Conservation (phyloP, 2,329 filamentous ascomycete species). For the Phyllosticta citrichinensis region DNA sequence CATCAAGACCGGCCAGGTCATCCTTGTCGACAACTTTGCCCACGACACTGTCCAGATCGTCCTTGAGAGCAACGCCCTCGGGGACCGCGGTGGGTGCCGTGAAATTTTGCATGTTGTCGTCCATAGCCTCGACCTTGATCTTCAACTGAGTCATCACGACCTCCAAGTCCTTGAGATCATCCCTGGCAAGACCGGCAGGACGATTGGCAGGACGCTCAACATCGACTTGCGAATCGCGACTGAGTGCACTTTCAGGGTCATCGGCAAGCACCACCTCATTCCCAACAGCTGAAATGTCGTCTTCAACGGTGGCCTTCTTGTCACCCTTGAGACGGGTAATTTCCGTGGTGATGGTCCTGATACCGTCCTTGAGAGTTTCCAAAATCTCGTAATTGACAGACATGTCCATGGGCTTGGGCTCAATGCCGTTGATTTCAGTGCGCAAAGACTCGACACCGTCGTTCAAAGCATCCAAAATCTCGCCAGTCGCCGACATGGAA, state of each 20-base stretch:
- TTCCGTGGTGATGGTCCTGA: constrained; percentile 65
- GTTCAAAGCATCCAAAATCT: constrained; percentile 52
- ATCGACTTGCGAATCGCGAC: constrained; percentile 21
- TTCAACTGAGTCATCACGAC: constrained; percentile 71
- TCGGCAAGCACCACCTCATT: constrained; percentile 49
- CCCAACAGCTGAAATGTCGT: constrained; percentile 42
- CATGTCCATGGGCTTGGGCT: constrained; percentile 70
- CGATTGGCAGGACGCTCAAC: not conserved
- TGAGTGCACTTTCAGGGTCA: constrained; percentile 36
- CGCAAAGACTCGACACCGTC: constrained; percentile 67
- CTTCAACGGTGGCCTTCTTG: constrained; percentile 31
- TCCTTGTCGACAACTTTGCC: constrained; percentile 28
- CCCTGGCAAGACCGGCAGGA: constrained; percentile 46
- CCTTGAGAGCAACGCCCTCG: constrained; percentile 32
- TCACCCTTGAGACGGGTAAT: constrained; percentile 66
- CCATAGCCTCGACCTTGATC: constrained; percentile 73
- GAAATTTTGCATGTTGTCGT: constrained; percentile 41
- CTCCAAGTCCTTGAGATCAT: constrained; percentile 80
- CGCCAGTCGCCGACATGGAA: constrained; percentile 43
- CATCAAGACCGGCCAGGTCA: constrained; percentile 41
- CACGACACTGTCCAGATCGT: constrained; percentile 39
- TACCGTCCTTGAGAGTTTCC: constrained; percentile 73
- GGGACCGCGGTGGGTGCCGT: constrained; percentile 27
- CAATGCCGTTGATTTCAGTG: constrained; percentile 62
- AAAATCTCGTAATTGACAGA: constrained; percentile 83